Evolutionary conservation across 1,284 basidiomycete genomes (phyloP), one percentile per base, ranked within the genome.

Genomic region (Cryptococcus sp.): DNA sequence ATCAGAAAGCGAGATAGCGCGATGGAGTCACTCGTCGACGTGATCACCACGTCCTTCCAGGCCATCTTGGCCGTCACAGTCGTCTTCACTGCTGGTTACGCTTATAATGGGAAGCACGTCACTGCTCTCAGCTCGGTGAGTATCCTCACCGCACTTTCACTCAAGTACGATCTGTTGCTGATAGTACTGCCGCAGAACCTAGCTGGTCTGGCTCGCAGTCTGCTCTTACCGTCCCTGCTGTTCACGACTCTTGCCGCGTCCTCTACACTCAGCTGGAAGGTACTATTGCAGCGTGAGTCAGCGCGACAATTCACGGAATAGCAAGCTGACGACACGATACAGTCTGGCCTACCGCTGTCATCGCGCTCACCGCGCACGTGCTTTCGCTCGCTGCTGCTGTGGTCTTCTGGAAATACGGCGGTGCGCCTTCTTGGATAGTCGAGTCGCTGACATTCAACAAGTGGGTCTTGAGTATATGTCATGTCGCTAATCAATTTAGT

Each of bases 1-100:
- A 35, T 13, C 30, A 5, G 30, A 35, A 35, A 35, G 30, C 3
- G 30, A 10, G 8, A 5, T 35, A 5, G 22, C 47, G 57, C 45
- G 16, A 73, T 72, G 69, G 72, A 74, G 50, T 73, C 69, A 3
- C 60, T 71, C 41, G 66, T 73, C 17, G 73, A 77, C 51, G 57
- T 77, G 30, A 62, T 63, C n/a, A 73, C 72, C 2, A 66, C 68
- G 3, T 47, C 62, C 16, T 73, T 75, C 51, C 66, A 76, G 61
- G 77, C 72, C 8, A 62, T 71, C 35, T 45, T 74, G 5, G 69
- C 69, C 4, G 67, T 72, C 11, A 58, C 60, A 15, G 62, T 73
- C n/a, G 65, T 76, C 20, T 68, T 72, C 57, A 57, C 63, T 0
- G 66, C 68, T 10, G 76, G 75, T 19, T 78, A 78, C 55, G 62